Conservation (phyloP, 164 flowering plant species). For the Akebia trifoliata region DNA sequence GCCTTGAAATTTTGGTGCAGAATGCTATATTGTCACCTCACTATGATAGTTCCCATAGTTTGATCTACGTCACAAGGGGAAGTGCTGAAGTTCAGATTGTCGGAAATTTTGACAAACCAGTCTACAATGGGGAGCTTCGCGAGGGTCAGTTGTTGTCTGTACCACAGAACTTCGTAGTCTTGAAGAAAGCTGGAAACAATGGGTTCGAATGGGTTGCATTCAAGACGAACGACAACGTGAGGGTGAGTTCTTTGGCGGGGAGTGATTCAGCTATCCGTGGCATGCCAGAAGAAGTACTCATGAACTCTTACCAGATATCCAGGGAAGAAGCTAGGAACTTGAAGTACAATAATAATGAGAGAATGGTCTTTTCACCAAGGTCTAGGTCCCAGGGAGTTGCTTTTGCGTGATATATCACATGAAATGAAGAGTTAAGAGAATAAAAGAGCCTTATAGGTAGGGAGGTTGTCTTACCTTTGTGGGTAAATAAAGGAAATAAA, state of each 20-base stretch:
- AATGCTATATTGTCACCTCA: conserved; percentile 47
- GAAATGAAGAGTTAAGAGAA: no score
- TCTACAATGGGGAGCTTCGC: conserved; percentile 22
- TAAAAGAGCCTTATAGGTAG: no score
- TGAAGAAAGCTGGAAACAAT: conserved; percentile 21
- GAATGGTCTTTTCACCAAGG: conserved; percentile 22
- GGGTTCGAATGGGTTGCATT: conserved; percentile 34
- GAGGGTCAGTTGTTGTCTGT: conserved; percentile 30
- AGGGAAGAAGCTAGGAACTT: conserved; percentile 26
- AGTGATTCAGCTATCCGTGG: conserved; percentile 34
- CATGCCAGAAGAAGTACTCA: conserved; percentile 31
- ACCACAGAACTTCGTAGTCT: conserved; percentile 29
- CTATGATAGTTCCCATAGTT: conserved; percentile 47
- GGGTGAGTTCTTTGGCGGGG: no score
- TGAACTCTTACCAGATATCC: conserved; percentile 27
- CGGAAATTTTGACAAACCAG: conserved; percentile 10
- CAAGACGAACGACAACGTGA: conserved; percentile 25
- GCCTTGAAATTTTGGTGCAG: no score
- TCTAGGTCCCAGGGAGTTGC: no score
- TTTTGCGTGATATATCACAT: no score
- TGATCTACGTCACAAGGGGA: conserved; percentile 46
- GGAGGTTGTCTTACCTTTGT: no score
- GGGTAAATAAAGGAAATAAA: no score
- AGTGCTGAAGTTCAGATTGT: conserved; percentile 32
- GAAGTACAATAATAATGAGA: conserved; percentile 28